Base-by-base conservation (phyloP, 257 asterid species). In the Primulina eburnea region DNA sequence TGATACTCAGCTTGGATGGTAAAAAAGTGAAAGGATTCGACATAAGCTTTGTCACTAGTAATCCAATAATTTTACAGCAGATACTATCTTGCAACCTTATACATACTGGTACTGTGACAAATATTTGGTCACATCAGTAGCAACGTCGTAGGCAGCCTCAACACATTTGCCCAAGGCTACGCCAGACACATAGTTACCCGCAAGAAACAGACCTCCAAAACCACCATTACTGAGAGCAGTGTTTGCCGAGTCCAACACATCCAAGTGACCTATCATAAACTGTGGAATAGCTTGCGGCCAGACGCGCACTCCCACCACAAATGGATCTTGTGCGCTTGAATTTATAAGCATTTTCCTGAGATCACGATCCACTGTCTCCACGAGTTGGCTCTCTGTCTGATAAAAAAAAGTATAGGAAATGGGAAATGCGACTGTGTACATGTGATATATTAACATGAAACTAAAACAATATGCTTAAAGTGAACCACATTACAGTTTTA, bases 231-330 rank as follows among this genome's bases (percentile, higher is more conserved):
- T 79, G 66, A 93, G 85, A 71, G 85, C 96, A 76, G 77, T 64
- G 77, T 79, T 85, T 35, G 96, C 97, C 64, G 68, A 72, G 74
- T 84, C 78, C 80, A 93, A 72, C 64, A 77, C 63, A 81, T 90
- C 96, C 84, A 88, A 73, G 82, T 93, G 97, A 26, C 99, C 99
- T 30, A 93, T 81, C 79, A 82, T 74, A 78, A 90, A 93, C 71
- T 90, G 99, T 60, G 99, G 97, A 84, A 93, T 93, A 60, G 97
- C 99, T 79, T 80, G 96, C 1, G 96, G 88, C 99, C 99, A 93
- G 76, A 85, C 80, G 20, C 96, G 82, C 55, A 89, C 96, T 6
- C 99, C 96, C 73, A 92, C 73, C 65, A 73, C 87, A 62, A 72
- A 62, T 50, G 97, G 96, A 59, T 93, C 92, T 50, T 78, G 79